phyloP scores from a whole-genome alignment of 2,329 filamentous ascomycete species.

The Penicillium sp. region DNA sequence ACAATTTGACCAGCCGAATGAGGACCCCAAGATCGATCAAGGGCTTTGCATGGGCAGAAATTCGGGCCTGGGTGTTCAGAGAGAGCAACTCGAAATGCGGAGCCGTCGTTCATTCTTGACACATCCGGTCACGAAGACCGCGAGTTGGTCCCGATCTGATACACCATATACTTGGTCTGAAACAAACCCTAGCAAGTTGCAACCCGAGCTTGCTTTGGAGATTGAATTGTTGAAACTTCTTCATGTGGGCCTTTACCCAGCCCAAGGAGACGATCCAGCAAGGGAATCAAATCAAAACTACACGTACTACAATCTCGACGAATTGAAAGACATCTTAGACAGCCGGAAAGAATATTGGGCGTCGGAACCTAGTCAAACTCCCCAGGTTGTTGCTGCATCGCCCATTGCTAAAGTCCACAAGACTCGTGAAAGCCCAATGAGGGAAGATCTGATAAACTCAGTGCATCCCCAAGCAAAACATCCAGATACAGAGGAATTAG shows the following conservation, averaged over 20 bases:
- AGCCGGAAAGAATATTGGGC: background rate
- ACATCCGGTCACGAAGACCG: background rate
- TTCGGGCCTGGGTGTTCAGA: background rate
- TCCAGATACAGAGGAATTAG: background rate
- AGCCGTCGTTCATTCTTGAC: background rate
- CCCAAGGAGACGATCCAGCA: background rate
- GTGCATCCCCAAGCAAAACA: background rate
- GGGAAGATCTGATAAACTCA: background rate
- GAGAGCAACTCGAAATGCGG: background rate
- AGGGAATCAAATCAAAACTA: too few relatives aligned
- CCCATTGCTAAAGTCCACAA: background rate
- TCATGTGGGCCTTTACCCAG: constrained; percentile 12
- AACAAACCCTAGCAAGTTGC: background rate
- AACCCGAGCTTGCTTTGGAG: constrained; percentile 1
- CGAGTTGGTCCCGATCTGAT: background rate
- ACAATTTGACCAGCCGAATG: background rate
- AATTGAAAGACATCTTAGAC: constrained; percentile 15
- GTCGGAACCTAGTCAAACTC: background rate
- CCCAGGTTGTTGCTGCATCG: background rate
- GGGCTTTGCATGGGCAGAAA: background rate
- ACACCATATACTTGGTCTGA: constrained; percentile 15
- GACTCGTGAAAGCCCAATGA: background rate
- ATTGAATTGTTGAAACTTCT: constrained; percentile 14
- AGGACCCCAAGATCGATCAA: background rate
- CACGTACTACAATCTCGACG: constrained; percentile 22